A percentile compares a stretch with the other conserved stretches of the same genome.
Conservation (phyloP, 371 early-diverging fungal species). For the Rhizopus arrhizus region DNA sequence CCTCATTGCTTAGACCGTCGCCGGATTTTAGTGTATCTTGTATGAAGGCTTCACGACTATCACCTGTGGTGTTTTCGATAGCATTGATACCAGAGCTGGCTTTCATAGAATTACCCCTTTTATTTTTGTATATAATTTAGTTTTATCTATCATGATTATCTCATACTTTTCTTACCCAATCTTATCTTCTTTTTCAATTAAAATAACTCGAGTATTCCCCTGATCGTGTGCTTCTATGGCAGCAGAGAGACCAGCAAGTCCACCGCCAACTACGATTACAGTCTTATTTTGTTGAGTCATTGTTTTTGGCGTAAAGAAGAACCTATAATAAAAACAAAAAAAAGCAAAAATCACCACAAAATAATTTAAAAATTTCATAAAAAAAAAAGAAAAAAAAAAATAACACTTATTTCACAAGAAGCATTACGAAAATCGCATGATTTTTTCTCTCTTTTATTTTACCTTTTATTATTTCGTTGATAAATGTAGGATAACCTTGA, state of each 20-base stretch:
- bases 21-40: slow-evolving; percentile 77
- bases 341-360: slow-evolving; percentile 17
- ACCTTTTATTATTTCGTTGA: too few species aligned
- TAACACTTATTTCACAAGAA: not conserved
- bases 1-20: slow-evolving; percentile 57
- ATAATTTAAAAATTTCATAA: slow-evolving; percentile 12
- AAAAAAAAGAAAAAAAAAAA: slow-evolving; percentile 1
- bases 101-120: slow-evolving; percentile 76
- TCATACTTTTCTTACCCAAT: slow-evolving; percentile 43
- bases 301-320: slow-evolving; percentile 1
- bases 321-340: slow-evolving; percentile 19
- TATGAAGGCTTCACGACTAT: slow-evolving; percentile 68
- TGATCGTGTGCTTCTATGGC: slow-evolving; percentile 72
- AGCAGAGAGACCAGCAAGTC: slow-evolving; percentile 80
- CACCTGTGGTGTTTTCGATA: slow-evolving; percentile 62
- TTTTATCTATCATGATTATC: not conserved
- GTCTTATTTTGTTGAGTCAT: slow-evolving; percentile 19
- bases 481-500: too few species aligned
- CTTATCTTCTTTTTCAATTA: slow-evolving; percentile 78
- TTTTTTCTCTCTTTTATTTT: slow-evolving; percentile 16
- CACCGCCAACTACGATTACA: slow-evolving; percentile 74
- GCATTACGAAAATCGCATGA: slow-evolving; percentile 17
- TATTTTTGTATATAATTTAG: not conserved
- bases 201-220: slow-evolving; percentile 59
- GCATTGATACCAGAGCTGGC: slow-evolving; percentile 89